Conservation (phyloP, 2,329 filamentous ascomycete genomes). For the Pseudomassariella vexata region DNA sequence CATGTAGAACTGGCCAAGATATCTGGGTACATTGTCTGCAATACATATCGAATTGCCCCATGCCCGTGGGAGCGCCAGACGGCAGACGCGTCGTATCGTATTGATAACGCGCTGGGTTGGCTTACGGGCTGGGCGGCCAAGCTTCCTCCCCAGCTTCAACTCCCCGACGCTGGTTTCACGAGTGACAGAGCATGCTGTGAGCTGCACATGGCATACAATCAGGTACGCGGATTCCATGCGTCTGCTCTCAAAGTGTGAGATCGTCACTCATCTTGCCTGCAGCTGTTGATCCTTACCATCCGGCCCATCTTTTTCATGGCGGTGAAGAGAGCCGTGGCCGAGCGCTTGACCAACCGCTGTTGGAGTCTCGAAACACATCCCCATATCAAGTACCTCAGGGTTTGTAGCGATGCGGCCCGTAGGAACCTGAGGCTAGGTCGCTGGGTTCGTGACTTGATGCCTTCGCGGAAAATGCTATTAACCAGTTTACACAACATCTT, state of each 20-base stretch:
- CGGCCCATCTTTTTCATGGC: constrained; percentile 42
- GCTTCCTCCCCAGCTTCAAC: constrained; percentile 31
- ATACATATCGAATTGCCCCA: constrained; percentile 36
- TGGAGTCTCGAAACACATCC: constrained; percentile 22
- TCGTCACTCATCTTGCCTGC: constrained; percentile 2
- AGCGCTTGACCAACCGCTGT: constrained; percentile 26
- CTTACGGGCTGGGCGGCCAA: constrained; percentile 34
- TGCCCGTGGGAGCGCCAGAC: constrained; percentile 19
- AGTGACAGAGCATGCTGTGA: constrained; percentile 36
- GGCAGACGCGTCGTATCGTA: constrained; percentile 22
- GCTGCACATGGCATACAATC: constrained; percentile 45
- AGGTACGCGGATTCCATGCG: constrained; percentile 26
- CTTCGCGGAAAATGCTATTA: constrained; percentile 34
- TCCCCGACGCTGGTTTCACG: constrained; percentile 27
- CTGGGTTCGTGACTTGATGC: constrained; percentile 29
- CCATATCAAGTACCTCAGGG: constrained; percentile 24
- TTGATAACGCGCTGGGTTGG: constrained; percentile 33
- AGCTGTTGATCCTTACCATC: constrained; percentile 43
- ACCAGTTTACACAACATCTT: constrained; percentile 43
- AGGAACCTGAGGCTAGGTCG: constrained; percentile 39
- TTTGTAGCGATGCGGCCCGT: constrained; percentile 38
- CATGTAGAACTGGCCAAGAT: constrained; percentile 42
- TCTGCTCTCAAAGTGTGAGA: not conserved
- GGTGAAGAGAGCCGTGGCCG: constrained; percentile 40
- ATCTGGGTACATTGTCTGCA: constrained; percentile 41